phyloP scores from a whole-genome alignment of 2,329 filamentous ascomycete species.

The Calonectria henricotiae region DNA sequence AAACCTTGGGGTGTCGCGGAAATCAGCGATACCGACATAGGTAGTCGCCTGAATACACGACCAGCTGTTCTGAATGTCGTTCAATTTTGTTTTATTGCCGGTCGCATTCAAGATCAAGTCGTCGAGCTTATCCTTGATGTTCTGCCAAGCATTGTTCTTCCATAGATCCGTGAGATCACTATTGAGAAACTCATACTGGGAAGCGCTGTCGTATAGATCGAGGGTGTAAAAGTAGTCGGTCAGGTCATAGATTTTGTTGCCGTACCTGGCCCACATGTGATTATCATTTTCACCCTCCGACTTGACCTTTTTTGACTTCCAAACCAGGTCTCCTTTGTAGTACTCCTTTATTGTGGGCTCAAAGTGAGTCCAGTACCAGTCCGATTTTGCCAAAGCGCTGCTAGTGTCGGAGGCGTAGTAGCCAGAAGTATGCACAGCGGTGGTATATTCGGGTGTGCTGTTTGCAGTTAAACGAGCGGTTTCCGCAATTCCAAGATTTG shows the following conservation, averaged over 20 bases:
- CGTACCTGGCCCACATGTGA: slow-evolving; percentile 86
- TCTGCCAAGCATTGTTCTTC: slow-evolving; percentile 81
- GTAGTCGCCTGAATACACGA: slow-evolving; percentile 89
- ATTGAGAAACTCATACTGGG: slow-evolving; percentile 82
- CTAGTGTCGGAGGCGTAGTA: slow-evolving; percentile 69
- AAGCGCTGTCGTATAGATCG: slow-evolving; percentile 69
- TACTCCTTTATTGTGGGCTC: slow-evolving; percentile 86
- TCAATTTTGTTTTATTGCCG: slow-evolving; percentile 67
- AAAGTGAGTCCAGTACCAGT: slow-evolving; percentile 87
- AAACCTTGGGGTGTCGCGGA: slow-evolving; percentile 83
- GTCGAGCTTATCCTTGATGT: slow-evolving; percentile 81
- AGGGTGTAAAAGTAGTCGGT: slow-evolving; percentile 92
- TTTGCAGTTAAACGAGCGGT: slow-evolving; percentile 76
- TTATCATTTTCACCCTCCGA: slow-evolving; percentile 77
- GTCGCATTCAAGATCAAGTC: slow-evolving; percentile 63
- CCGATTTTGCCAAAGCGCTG: slow-evolving; percentile 72
- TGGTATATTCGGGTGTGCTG: slow-evolving; percentile 70
- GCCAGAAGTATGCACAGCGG: slow-evolving; percentile 83
- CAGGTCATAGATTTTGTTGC: slow-evolving; percentile 86
- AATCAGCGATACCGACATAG: slow-evolving; percentile 87
- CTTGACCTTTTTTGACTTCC: slow-evolving; percentile 72
- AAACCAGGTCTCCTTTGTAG: slow-evolving; percentile 90
- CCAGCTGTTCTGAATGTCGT: slow-evolving; percentile 75
- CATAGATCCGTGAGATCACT: slow-evolving; percentile 77
- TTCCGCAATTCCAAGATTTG: slow-evolving; percentile 77